phyloP scores from a whole-genome alignment of 2,329 filamentous ascomycete species.

The Ceratocystis eucalypticola region DNA sequence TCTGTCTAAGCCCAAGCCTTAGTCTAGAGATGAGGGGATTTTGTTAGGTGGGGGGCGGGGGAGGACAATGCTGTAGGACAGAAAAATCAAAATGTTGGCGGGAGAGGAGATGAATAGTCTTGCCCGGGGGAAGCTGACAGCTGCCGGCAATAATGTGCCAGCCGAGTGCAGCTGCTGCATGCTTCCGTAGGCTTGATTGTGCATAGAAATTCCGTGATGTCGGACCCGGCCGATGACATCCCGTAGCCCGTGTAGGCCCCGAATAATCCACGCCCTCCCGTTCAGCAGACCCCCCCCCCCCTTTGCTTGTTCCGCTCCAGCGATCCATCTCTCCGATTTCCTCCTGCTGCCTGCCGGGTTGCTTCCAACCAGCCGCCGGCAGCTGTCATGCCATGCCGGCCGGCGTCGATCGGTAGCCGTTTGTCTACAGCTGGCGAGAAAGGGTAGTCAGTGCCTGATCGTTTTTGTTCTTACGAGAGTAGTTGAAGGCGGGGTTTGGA shows the following conservation, averaged over 20 bases:
- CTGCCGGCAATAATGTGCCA: not conserved
- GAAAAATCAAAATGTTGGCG: not conserved
- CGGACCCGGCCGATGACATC: too few relatives aligned
- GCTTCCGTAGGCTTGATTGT: not conserved
- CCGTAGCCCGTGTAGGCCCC: too few relatives aligned
- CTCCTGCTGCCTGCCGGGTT: not conserved
- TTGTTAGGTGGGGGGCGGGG: not conserved
- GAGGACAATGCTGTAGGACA: not conserved
- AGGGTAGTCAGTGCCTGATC: not conserved
- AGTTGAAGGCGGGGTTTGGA: not conserved
- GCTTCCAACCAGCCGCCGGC: constrained; percentile 1
- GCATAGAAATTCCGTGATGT: too few relatives aligned
- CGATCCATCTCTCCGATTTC: not conserved
- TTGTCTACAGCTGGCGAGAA: constrained; percentile 1
- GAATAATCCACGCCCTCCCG: too few relatives aligned
- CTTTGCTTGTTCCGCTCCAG: not conserved
- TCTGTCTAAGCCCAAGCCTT: not conserved
- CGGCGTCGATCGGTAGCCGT: not conserved
- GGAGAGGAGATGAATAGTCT: too few relatives aligned
- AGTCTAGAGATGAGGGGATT: not conserved
- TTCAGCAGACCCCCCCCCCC: not conserved
- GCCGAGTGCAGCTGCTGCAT: not conserved
- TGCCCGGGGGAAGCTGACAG: not conserved
- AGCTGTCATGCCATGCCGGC: not conserved
- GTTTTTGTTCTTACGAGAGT: not conserved